Evolutionary conservation across 106 monocot genomes (phyloP), one percentile per base, ranked within the genome.

Genomic region (Dioscorea zingiberensis): DNA sequence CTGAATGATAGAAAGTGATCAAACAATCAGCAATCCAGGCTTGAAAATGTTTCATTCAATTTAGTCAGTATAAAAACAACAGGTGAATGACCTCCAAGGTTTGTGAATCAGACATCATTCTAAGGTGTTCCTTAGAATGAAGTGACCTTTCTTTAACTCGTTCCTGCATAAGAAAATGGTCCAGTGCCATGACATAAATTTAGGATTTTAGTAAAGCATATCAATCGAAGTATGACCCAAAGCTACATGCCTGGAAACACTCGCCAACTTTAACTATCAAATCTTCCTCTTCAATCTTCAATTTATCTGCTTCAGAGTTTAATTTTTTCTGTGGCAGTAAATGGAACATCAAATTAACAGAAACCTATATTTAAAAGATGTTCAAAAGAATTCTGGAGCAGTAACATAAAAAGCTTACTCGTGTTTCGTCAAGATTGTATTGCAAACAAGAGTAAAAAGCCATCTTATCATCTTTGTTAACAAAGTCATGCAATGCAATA

Each of bases 401-500:
- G 38, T 38, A 8, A 6, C n/a, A 18, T 51, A n/a, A 27, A 21
- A 26, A 26, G 9, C 78, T 80, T 76, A 98, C 97, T 19, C 80
- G 78, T 48, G 93, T 98, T 71, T 98, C 93, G 49, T 93, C 80
- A 67, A 98, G 88, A 78, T 93, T 98, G 71, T 85, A 78, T 73
- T 88, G 81, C 77, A 98, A 65, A 68, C 97, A 98, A 62, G 86
- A 79, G 70, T 89, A 89, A 73, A 98, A 98, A 26, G 98, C 88
- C 77, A 84, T 80, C 60, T 93, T 98, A 45, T 98, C 97, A 74
- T 98, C 97, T 68, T 98, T 98, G 66, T 80, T 98, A 47, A 98
- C 97, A 79, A 93, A 98, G 7, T 98, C 92, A 76, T 98, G 97
- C 48, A 98, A 78, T 56, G 97, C 97, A 71, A 93, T 93, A 60